These are phyloP conservation scores for Ensete glaucum DNA, from an alignment of 176 grass and related monocot genomes.

Conservation along the genomic window DNA sequence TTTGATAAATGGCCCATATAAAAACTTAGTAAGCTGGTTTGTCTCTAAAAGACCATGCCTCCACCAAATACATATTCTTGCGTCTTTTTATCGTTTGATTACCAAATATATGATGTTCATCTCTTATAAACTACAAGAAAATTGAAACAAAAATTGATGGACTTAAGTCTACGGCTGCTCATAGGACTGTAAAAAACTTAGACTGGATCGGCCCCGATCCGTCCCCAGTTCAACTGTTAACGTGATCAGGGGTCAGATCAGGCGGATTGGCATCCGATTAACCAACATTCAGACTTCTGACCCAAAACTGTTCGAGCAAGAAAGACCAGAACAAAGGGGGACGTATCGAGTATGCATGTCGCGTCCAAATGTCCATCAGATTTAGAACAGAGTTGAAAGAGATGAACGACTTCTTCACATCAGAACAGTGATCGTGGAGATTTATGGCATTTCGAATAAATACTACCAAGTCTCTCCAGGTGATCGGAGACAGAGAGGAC, in stretches of 20 bases:
- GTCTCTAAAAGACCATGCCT: too few species aligned
- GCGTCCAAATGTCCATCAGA: not conserved
- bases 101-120: not conserved
- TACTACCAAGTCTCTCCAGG: not conserved
- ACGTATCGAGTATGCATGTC: not conserved
- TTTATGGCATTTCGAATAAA: not conserved
- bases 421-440: not conserved
- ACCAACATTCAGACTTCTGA: not conserved
- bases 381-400: not conserved
- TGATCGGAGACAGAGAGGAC: not conserved
- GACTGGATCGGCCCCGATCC: not conserved
- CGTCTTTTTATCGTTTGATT: not conserved
- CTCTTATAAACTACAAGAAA: not conserved
- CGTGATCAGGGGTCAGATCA: not conserved
- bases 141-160: not conserved
- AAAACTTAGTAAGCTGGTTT: too few species aligned
- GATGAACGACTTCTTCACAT: too few species aligned
- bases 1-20: not conserved
- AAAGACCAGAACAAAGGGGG: not conserved
- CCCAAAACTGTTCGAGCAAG: not conserved
- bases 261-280: not conserved
- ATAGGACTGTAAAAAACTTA: not conserved
- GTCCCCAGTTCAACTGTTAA: not conserved
- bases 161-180: not conserved
- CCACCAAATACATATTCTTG: not conserved